Evolutionary conservation across 352 stramenopile genomes (phyloP), one percentile per base, ranked within the genome.

Genomic region (Phytophthora cajani): DNA sequence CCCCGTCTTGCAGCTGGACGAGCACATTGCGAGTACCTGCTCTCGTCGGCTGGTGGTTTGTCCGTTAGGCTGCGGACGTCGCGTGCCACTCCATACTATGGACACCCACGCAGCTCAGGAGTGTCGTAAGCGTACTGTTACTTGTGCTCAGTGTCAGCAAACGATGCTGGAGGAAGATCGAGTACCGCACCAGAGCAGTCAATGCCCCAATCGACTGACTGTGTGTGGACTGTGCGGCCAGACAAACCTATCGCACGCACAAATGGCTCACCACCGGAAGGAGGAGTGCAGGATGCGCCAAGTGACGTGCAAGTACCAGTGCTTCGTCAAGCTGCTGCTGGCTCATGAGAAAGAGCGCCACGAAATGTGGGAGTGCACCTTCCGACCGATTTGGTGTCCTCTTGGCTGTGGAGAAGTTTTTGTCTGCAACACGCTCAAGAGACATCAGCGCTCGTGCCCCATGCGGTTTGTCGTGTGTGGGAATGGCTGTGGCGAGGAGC

Each of bases 391-490:
- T 49, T 88, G 78, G 74, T 94, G 87, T 62, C 81, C 85, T 5
- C 75, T 94, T 17, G 84, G 87, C 9, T 94, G 87, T 67, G 74
- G 75, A 19, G 55, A 80, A 51, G 74, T 80, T 10, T 63, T 94
- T 36, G 30, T 85, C 11, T 82, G 80, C 17, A 79, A 88, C 38
- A 77, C 75, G 12, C 58, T 83, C 19, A 85, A 85, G 44, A 59
- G 67, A 46, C 87, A 94, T 68, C 84, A 93, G 55, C 72, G 71
- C 14, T n/a, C 33, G 5, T 94, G 87, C 57, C 23, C 30, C 8
- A 93, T 94, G 85, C 80, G 87, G 3, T 85, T 94, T 55, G 74
- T 89, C 0, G 30, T 42, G 0, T 94, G 87, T 60, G 55, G 40
- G 10, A 57, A 77, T 44, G 82, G 82, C 27, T 94, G 87, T 69